A percentile compares a stretch with the other conserved stretches of the same genome.
Evolutionary conservation across 345 rosid species (phyloP).

Genomic region (Camelina neglecta): DNA sequence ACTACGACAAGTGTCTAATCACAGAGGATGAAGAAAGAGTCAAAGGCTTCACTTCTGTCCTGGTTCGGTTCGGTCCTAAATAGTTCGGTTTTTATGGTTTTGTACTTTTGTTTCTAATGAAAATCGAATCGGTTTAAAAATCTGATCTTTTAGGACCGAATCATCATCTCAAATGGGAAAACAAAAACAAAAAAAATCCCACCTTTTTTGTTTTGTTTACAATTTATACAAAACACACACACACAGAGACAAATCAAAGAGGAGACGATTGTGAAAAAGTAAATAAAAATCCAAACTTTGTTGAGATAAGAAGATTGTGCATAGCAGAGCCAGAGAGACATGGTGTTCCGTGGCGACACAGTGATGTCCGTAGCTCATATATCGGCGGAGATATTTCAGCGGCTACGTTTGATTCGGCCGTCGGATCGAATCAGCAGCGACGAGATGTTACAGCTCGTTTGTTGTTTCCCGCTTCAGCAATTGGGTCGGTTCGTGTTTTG

Average conservation of each 20-base stretch:
- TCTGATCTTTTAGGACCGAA: neutral
- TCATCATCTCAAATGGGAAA: neutral
- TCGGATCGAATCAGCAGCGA: slow-evolving; percentile 56
- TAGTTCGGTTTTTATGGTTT: neutral
- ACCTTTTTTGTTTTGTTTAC: neutral
- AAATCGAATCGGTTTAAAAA: slow-evolving; percentile 1
- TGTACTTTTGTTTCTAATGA: too few species aligned
- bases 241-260: slow-evolving; percentile 29
- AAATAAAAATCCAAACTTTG: slow-evolving; percentile 6
- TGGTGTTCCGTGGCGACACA: slow-evolving; percentile 67
- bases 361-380: slow-evolving; percentile 56
- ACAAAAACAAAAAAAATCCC: neutral
- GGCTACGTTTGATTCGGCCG: slow-evolving; percentile 48
- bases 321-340: slow-evolving; percentile 17
- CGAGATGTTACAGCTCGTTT: slow-evolving; percentile 69
- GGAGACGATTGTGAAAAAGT: neutral
- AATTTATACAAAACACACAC: slow-evolving; percentile 8
- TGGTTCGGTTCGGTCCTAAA: slow-evolving; percentile 6
- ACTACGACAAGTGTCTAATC: slow-evolving; percentile 11
- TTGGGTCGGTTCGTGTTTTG: slow-evolving; percentile 70
- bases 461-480: slow-evolving; percentile 71
- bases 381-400: slow-evolving; percentile 62
- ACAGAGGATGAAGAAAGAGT: neutral
- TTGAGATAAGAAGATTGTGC: slow-evolving; percentile 24
- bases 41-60: neutral